A percentile compares a stretch with the other conserved stretches of the same genome.
Conservation (phyloP, 2,329 filamentous ascomycete genomes). For the Cladosporium phlei region DNA sequence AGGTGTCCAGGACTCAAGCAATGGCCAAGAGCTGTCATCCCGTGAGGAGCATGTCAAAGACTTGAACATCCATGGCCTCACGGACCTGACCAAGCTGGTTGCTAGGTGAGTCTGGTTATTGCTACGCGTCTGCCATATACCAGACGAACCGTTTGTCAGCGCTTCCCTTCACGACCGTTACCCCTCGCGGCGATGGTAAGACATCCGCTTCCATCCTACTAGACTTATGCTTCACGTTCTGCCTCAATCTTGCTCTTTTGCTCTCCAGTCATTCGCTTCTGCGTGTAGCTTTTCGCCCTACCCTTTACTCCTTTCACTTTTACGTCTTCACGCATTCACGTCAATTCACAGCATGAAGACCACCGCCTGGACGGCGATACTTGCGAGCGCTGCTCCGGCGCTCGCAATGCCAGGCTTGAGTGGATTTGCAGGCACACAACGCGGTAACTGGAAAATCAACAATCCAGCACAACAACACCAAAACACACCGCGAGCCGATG, state of each 20-base stretch:
- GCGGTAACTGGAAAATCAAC: conserved; percentile 8
- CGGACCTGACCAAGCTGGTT: background rate
- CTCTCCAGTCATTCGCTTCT: conserved; percentile 13
- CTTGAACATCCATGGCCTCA: background rate
- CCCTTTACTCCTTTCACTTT: conserved; percentile 3
- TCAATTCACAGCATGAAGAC: conserved; percentile 13
- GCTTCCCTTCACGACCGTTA: conserved; percentile 4
- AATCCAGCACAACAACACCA: conserved; percentile 4
- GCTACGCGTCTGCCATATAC: conserved; percentile 1
- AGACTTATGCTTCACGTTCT: conserved; percentile 5
- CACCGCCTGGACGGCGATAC: conserved; percentile 10
- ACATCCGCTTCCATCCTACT: conserved; percentile 9
- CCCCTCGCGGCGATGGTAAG: conserved; percentile 8
- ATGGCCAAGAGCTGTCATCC: background rate
- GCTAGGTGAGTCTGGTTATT: conserved; percentile 1
- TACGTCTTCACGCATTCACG: conserved; percentile 11
- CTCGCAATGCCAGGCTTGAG: conserved; percentile 13
- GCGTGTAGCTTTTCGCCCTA: conserved; percentile 14
- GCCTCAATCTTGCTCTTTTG: conserved; percentile 1
- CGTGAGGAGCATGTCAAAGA: too few species aligned
- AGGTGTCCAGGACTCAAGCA: background rate
- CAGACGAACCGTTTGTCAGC: conserved; percentile 4
- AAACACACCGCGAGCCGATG: conserved; percentile 9
- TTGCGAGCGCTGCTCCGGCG: conserved; percentile 12
- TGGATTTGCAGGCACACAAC: conserved; percentile 14